These are phyloP conservation scores for Simplicillium aogashimaense DNA, from an alignment of 2,329 filamentous ascomycete genomes.

Conservation along the genomic window DNA sequence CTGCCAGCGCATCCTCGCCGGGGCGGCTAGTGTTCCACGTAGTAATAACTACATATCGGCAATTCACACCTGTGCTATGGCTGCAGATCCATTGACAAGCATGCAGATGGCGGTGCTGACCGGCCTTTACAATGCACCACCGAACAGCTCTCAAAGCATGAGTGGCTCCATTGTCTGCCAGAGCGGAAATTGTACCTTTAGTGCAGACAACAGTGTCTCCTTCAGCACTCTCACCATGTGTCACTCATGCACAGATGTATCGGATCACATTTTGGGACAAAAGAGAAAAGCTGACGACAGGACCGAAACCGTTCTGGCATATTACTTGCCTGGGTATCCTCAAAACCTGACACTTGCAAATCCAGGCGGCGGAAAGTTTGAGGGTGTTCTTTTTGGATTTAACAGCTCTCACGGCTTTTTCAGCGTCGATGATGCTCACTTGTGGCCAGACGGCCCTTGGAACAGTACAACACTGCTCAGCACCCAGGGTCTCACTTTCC, in stretches of 20 bases:
- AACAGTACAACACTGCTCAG: background rate
- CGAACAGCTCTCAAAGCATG: background rate
- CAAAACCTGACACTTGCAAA: too few species aligned
- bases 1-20: background rate
- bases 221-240: conserved; percentile 1
- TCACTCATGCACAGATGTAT: background rate
- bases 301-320: too few species aligned
- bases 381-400: too few species aligned
- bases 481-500: background rate
- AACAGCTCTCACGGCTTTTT: too few species aligned
- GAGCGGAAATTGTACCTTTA: background rate
- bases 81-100: background rate
- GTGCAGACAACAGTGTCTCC: background rate
- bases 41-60: background rate
- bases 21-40: background rate
- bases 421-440: too few species aligned
- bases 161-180: background rate
- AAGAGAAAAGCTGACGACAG: background rate
- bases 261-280: background rate
- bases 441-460: too few species aligned
- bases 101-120: background rate
- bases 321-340: too few species aligned
- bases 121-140: background rate
- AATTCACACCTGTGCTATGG: background rate
- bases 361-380: too few species aligned